These are phyloP conservation scores for Xylariaceae sp. DNA, from an alignment of 2,329 filamentous ascomycete species.

Conservation along the genomic window DNA sequence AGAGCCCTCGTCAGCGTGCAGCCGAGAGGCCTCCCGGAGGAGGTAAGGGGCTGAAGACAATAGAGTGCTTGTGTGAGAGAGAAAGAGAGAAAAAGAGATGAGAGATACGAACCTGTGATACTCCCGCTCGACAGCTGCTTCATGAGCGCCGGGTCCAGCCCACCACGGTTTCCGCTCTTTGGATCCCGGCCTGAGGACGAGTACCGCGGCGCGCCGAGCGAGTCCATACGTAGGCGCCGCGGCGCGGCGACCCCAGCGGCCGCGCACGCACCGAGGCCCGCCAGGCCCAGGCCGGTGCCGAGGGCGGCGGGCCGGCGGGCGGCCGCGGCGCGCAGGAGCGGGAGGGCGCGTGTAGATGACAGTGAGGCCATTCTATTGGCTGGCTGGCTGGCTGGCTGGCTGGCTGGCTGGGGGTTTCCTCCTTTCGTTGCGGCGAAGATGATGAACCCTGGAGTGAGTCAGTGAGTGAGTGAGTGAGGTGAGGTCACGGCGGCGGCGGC, in stretches of 20 bases:
- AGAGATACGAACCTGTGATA: constrained; percentile 37
- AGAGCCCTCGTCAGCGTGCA: too few species aligned
- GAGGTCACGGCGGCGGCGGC: too few species aligned
- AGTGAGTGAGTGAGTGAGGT: too few species aligned
- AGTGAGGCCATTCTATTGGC: too few species aligned
- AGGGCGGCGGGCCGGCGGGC: constrained; percentile 2
- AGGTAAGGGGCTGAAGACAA: too few species aligned
- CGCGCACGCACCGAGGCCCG: constrained; percentile 26
- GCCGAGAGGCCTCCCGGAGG: too few species aligned
- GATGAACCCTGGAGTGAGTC: too few species aligned
- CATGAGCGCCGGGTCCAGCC: constrained; percentile 29
- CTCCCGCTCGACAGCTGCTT: constrained; percentile 48
- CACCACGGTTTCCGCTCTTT: background rate
- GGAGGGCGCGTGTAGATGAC: constrained; percentile 18
- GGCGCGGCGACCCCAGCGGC: constrained; percentile 10
- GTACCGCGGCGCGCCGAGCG: constrained; percentile 11
- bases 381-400: background rate
- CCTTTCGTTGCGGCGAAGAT: too few species aligned
- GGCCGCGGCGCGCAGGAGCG: constrained; percentile 8
- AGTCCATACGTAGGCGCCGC: constrained; percentile 17
- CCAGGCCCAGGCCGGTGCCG: constrained; percentile 23
- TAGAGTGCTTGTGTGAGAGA: too few species aligned
- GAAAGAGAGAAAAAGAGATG: background rate
- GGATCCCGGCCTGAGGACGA: background rate
- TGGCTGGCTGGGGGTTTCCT: too few species aligned